Evolutionary conservation across 768 basidiomycete genomes (phyloP).

Genomic region (Russula brevipes): DNA sequence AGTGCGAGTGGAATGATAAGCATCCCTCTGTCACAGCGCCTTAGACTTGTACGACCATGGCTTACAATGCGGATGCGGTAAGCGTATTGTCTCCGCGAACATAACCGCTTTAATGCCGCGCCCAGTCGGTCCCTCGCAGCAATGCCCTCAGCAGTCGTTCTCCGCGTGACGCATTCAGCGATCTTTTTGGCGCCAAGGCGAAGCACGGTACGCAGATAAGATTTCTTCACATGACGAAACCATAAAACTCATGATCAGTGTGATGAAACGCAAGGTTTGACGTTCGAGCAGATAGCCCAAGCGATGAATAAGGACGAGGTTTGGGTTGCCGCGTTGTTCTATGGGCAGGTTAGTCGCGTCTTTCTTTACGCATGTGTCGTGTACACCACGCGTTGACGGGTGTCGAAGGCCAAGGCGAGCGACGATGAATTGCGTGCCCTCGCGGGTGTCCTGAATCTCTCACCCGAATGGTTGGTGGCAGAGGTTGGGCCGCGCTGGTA

Average conservation of each 20-base stretch:
- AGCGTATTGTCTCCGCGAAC: neutral
- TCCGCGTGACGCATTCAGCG: neutral
- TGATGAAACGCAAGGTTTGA: slow-evolving; percentile 42
- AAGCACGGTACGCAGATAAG: neutral
- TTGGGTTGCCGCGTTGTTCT: slow-evolving; percentile 79
- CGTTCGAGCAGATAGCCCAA: slow-evolving; percentile 65
- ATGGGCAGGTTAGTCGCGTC: slow-evolving; percentile 54
- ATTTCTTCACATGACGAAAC: slow-evolving; percentile 51
- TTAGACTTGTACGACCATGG: neutral
- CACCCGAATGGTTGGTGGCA: slow-evolving; percentile 25
- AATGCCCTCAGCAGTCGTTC: neutral
- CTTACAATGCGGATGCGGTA: slow-evolving; percentile 3
- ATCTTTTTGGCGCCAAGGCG: slow-evolving; percentile 1
- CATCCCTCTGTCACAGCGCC: neutral
- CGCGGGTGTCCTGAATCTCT: slow-evolving; percentile 45
- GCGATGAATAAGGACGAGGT: slow-evolving; percentile 68
- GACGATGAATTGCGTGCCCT: slow-evolving; percentile 53
- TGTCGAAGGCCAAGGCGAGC: slow-evolving; percentile 58
- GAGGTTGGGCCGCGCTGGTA: slow-evolving; percentile 64
- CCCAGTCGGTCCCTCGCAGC: neutral
- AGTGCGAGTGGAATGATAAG: no score
- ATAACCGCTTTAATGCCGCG: neutral
- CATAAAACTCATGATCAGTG: slow-evolving; percentile 37
- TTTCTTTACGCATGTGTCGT: neutral
- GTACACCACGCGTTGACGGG: neutral